A percentile compares a stretch with the other conserved stretches of the same genome.
Conservation (phyloP, 768 basidiomycete species). For the Pleurotus salmoneostramineus region DNA sequence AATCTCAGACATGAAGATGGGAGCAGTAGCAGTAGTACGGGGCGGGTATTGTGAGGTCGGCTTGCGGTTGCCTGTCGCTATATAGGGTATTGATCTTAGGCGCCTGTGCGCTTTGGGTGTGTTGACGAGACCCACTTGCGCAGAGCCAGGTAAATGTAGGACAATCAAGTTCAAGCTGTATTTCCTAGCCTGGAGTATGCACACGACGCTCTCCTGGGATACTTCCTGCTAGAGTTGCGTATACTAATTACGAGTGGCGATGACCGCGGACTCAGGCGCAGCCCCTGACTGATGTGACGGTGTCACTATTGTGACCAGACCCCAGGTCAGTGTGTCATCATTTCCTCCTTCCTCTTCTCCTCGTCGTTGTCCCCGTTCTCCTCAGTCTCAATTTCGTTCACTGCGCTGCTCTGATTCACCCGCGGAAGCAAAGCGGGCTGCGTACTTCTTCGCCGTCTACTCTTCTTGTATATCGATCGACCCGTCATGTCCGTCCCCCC, state of each 20-base stretch:
- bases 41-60: background rate
- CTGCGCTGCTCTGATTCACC: background rate
- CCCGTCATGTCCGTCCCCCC: slow-evolving; percentile 42
- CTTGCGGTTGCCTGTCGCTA: background rate
- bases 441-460: background rate
- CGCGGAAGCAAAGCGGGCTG: background rate
- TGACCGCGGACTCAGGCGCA: too few species aligned
- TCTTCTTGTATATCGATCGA: background rate
- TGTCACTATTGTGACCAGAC: too few species aligned
- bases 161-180: too few species aligned
- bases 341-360: background rate
- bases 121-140: too few species aligned
- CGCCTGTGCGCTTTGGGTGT: too few species aligned
- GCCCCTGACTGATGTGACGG: too few species aligned
- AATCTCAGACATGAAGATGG: slow-evolving; percentile 25
- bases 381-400: background rate
- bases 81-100: background rate
- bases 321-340: too few species aligned
- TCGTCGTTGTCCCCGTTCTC: background rate
- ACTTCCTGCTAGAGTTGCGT: too few species aligned
- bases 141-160: too few species aligned
- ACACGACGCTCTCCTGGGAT: too few species aligned
- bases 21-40: slow-evolving; percentile 1
- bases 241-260: too few species aligned
- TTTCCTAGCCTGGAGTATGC: too few species aligned